phyloP scores from a whole-genome alignment of 2,329 filamentous ascomycete species.

The Penicillium oxalicum region DNA sequence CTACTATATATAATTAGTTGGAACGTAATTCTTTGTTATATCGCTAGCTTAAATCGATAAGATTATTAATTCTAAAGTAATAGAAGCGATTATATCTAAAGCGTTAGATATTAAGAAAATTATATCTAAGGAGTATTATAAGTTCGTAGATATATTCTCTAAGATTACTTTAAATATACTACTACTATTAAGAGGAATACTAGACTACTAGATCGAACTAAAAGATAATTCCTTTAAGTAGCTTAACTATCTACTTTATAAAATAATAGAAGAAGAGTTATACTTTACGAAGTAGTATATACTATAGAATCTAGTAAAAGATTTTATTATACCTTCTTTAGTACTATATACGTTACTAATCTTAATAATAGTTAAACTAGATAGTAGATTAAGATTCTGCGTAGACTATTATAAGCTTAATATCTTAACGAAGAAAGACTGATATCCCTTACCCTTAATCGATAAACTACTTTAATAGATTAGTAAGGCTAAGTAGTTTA shows the following conservation, averaged over 20 bases:
- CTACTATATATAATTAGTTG: not conserved
- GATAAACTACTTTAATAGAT: not conserved
- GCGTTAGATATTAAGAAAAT: too few relatives aligned
- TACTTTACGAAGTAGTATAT: not conserved
- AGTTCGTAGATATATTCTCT: not conserved
- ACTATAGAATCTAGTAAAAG: slow-evolving; percentile 4
- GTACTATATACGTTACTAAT: not conserved
- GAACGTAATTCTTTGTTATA: not conserved
- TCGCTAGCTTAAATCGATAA: not conserved
- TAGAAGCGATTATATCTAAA: too few relatives aligned
- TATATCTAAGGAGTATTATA: not conserved
- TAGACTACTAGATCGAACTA: too few relatives aligned
- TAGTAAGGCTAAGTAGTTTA: not conserved
- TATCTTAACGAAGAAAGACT: not conserved
- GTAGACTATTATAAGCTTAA: not conserved
- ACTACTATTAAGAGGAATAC: not conserved
- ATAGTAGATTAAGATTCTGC: not conserved
- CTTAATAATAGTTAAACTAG: slow-evolving; percentile 1
- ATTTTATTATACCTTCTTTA: slow-evolving; percentile 2
- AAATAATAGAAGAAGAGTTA: not conserved
- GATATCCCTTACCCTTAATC: not conserved
- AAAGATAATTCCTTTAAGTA: not conserved
- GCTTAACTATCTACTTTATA: not conserved
- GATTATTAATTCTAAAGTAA: not conserved
- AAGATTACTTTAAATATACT: not conserved